These are phyloP conservation scores for Spergularia marina DNA, from an alignment of 148 eudicot species.

Conservation along the genomic window DNA sequence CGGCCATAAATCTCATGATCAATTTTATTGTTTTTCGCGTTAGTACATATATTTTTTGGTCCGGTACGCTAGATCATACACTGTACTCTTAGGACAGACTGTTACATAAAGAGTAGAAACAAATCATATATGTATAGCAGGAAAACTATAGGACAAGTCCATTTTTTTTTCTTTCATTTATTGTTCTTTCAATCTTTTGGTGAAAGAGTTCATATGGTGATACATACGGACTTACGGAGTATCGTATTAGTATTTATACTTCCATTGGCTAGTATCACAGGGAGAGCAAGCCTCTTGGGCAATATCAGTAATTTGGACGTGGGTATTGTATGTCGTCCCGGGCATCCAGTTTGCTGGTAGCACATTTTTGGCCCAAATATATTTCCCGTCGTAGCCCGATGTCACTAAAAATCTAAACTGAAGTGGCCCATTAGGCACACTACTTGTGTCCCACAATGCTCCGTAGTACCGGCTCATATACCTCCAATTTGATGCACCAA, in stretches of 20 bases:
- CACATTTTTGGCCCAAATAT: slow-evolving; percentile 53
- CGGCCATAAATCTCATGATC: too few species aligned
- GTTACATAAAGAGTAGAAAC: too few species aligned
- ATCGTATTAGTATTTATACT: neutral
- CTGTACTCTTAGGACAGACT: too few species aligned
- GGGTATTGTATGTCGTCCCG: slow-evolving; percentile 41
- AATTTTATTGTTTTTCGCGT: too few species aligned
- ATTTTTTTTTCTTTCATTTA: too few species aligned
- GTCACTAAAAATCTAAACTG: slow-evolving; percentile 59
- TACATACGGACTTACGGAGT: too few species aligned
- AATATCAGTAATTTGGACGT: slow-evolving; percentile 47
- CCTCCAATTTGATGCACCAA: slow-evolving; percentile 50
- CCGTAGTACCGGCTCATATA: slow-evolving; percentile 61
- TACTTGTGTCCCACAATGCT: slow-evolving; percentile 69
- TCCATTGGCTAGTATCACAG: slow-evolving; percentile 42
- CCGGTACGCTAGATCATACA: too few species aligned
- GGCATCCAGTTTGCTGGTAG: slow-evolving; percentile 67
- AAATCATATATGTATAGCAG: too few species aligned
- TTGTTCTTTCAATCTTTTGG: too few species aligned
- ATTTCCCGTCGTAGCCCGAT: slow-evolving; percentile 64
- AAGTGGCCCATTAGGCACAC: slow-evolving; percentile 58
- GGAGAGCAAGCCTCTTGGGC: slow-evolving; percentile 61
- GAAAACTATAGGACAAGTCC: too few species aligned
- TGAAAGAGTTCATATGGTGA: too few species aligned
- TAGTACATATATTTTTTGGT: too few species aligned